Evolutionary conservation across 805 yeast species (phyloP), one percentile per base, ranked within the genome.

Genomic region (Nakazawaea wickerhamii): DNA sequence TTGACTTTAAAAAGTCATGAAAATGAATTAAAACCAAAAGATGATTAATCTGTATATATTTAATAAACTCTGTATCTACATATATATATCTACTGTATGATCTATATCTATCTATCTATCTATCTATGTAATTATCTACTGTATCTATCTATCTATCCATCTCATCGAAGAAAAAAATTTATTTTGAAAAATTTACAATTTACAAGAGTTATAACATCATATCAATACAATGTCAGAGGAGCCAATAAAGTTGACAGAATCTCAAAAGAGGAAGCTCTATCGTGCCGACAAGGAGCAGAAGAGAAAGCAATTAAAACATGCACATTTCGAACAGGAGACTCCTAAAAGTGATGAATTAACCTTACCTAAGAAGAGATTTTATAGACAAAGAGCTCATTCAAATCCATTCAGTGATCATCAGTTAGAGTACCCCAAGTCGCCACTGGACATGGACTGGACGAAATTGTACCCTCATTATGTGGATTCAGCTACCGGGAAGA

Each of bases 331-430:
- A 28, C 25, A 21, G 44, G 38, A 17, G 36, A 34, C 18, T 27
- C 13, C 28, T 32, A 9, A 21, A 32, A 26, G 30, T n/a, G 25
- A 41, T 17, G 10, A 55, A 6, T 60, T 65, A 20, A 79, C 81
- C 45, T 67, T 89, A 39, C 97, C 96, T 39, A 75, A 80, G 56
- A 84, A 93, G 60, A 75, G 93, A 53, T 93, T 75, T 58, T 93
- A 93, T 61, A 77, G 99, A 60, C 99, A 93, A 64, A 70, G 99
- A 63, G 99, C 99, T 1, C 99, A 93, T 59, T 89, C 97, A 2
- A 93, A 93, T 58, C 98, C 98, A 18, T 93, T 93, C 55, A 85
- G 96, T 15, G 99, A 93, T 63, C 99, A 93, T 61, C 77, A 82
- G 53, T 70, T 93, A 35, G 95, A 87, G 47, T 93, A 93, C 54